Percentiles rank a stretch among this genome's conserved stretches.
Evolutionary conservation across 441 rosid species (phyloP).

Genomic region (Macaranga tanarius): DNA sequence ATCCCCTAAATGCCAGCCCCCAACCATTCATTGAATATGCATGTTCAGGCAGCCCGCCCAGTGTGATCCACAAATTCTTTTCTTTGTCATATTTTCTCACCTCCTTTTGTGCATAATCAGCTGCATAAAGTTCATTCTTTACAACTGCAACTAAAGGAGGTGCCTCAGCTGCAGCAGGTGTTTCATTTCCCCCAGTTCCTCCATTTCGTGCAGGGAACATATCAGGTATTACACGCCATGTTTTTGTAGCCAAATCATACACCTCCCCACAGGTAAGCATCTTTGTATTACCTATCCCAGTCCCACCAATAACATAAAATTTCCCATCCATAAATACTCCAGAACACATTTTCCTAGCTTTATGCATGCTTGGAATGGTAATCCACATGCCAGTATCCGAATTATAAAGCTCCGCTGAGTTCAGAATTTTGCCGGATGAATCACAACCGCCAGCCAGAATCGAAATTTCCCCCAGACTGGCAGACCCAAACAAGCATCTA

Average conservation of each 20-base stretch:
- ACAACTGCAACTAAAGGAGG: conserved; percentile 89
- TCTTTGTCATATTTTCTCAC: conserved; percentile 62
- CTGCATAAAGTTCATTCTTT: conserved; percentile 72
- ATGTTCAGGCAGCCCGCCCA: conserved; percentile 59
- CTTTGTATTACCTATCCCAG: conserved; percentile 40
- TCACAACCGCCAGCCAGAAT: conserved; percentile 86
- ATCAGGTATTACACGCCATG: conserved; percentile 58
- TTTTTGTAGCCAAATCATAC: conserved; percentile 50
- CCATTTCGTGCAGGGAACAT: conserved; percentile 53
- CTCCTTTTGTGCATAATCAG: conserved; percentile 52
- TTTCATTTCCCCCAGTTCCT: conserved; percentile 30
- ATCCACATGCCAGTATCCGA: conserved; percentile 57
- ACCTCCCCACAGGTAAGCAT: conserved; percentile 62
- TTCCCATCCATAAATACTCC: conserved; percentile 78
- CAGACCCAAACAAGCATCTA: conserved; percentile 80
- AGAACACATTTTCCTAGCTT: conserved; percentile 71
- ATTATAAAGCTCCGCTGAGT: conserved; percentile 68
- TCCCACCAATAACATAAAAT: conserved; percentile 77
- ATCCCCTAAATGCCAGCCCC: conserved; percentile 83
- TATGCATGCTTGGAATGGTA: conserved; percentile 56
- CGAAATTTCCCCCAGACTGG: conserved; percentile 62
- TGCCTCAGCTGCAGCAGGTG: conserved; percentile 49
- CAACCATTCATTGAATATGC: conserved; percentile 76
- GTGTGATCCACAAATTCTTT: conserved; percentile 44
- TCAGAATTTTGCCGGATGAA: conserved; percentile 47